Base-by-base conservation (phyloP, 257 asterid genomes). In the Ehretia macrophylla region DNA sequence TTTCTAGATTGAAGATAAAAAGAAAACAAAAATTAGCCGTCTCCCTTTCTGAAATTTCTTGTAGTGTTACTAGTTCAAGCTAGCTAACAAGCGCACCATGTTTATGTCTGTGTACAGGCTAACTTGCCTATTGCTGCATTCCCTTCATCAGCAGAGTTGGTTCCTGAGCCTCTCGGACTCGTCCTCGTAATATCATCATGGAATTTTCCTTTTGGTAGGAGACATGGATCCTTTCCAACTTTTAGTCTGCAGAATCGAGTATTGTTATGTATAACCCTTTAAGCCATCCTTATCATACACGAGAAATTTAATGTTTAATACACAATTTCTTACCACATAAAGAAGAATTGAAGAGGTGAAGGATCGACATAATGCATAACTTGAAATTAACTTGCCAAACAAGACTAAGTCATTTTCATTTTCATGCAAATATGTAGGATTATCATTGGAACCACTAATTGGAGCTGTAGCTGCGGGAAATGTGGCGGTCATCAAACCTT, bases 381-480 rank as follows among this genome's bases (percentile, higher is more conserved):
- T n/a, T n/a, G n/a, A n/a, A n/a, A n/a, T n/a, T n/a, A n/a, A n/a
- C n/a, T n/a, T 27, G 35, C 35, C 35, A 27, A 27, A 27, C 35
- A 6, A 27, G 35, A 27, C 4, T 6, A 27, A 27, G 35, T 27
- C 35, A 6, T 27, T 27, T 27, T 27, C 35, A 27, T 49, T 13
- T 11, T 48, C 4, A 20, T 16, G 17, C 21, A 19, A 19, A 3
- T 21, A 46, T 49, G 22, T 56, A 89, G 97, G 97, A 49, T 35
- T 90, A 49, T 79, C 95, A 17, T 38, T 90, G 78, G 97, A 90
- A 53, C 79, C 90, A 53, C 38, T 90, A 12, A 66, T 90, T 48
- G 97, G 97, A 65, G 97, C 97, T 35, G 81, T 90, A 16, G 89
- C 90, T 5, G 90, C 97, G 8, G 97, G 97, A 16, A 87, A 87